These are phyloP conservation scores for Macrolepiota albuminosa DNA, from an alignment of 768 basidiomycete species.

Conservation along the genomic window DNA sequence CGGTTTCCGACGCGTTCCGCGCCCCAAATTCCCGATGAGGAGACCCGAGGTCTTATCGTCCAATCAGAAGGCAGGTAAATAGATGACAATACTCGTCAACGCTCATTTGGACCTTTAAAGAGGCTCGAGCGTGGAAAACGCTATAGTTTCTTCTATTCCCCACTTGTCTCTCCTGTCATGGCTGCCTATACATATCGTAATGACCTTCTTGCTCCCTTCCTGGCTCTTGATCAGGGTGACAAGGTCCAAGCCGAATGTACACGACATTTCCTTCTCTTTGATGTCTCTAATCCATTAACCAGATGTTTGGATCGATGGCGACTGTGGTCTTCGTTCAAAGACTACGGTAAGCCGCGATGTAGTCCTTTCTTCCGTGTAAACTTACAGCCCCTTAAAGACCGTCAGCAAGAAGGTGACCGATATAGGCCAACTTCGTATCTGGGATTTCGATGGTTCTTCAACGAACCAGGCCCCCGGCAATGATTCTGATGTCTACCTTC, in stretches of 20 bases:
- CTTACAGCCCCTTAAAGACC: constrained; percentile 48
- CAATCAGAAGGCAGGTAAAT: constrained; percentile 31
- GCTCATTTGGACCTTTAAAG: constrained; percentile 17
- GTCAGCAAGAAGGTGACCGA: constrained; percentile 81
- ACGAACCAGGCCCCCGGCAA: constrained; percentile 95
- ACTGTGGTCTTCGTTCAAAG: constrained; percentile 92
- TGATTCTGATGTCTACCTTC: constrained; percentile 98
- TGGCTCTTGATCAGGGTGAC: constrained; percentile 84
- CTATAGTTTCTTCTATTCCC: constrained; percentile 16
- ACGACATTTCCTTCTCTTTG: constrained; percentile 19
- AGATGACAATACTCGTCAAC: constrained; percentile 18
- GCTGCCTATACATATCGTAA: constrained; percentile 54
- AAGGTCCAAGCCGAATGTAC: constrained; percentile 93
- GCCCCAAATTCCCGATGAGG: constrained; percentile 10
- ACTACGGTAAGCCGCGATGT: constrained; percentile 65
- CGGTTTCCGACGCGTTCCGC: constrained; percentile 19
- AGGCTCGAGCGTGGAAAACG: constrained; percentile 7
- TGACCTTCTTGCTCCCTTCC: constrained; percentile 87
- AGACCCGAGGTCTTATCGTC: constrained; percentile 33
- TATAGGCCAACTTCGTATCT: constrained; percentile 88
- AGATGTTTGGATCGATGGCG: constrained; percentile 99
- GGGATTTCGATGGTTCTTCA: constrained; percentile 99
- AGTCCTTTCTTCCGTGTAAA: constrained; percentile 2
- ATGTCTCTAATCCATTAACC: constrained; percentile 16
- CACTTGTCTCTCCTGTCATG: constrained; percentile 14